Evolutionary conservation across 495 filamentous ascomycete species (phyloP).

Genomic region (Trichocladium antarcticum): DNA sequence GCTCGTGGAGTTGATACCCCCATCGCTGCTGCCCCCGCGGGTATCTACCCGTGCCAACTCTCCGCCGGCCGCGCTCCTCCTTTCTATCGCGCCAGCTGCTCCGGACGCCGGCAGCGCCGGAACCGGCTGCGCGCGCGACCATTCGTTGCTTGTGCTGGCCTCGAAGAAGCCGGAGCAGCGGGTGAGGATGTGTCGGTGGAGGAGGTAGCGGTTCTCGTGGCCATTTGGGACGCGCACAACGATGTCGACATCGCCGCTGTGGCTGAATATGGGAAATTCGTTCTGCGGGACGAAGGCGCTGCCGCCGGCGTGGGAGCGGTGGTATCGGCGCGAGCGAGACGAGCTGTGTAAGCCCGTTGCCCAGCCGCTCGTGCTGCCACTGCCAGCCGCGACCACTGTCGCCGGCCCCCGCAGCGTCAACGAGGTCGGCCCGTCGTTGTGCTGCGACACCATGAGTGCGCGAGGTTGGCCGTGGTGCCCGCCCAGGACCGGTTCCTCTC

Average conservation of each 20-base stretch:
- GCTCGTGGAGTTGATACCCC: conserved; percentile 5
- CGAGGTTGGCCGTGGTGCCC: conserved; percentile 14
- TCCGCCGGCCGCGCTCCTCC: conserved; percentile 30
- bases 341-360: conserved; percentile 49
- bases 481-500: neutral
- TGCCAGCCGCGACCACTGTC: conserved; percentile 39
- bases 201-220: conserved; percentile 69
- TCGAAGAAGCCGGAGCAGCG: conserved; percentile 92
- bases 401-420: conserved; percentile 47
- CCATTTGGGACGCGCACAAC: conserved; percentile 54
- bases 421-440: conserved; percentile 41
- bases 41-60: conserved; percentile 28
- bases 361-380: conserved; percentile 26
- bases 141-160: conserved; percentile 75
- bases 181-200: conserved; percentile 72
- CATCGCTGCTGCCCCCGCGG: conserved; percentile 9
- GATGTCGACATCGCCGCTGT: conserved; percentile 86
- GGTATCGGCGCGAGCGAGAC: conserved; percentile 53
- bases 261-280: conserved; percentile 82
- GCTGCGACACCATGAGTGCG: conserved; percentile 58
- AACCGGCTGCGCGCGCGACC: conserved; percentile 48
- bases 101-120: conserved; percentile 26
- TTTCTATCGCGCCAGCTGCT: conserved; percentile 39
- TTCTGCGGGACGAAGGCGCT: conserved; percentile 62
- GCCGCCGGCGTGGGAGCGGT: conserved; percentile 73